phyloP scores from a whole-genome alignment of 306 rosid species.

The Betula pendula region DNA sequence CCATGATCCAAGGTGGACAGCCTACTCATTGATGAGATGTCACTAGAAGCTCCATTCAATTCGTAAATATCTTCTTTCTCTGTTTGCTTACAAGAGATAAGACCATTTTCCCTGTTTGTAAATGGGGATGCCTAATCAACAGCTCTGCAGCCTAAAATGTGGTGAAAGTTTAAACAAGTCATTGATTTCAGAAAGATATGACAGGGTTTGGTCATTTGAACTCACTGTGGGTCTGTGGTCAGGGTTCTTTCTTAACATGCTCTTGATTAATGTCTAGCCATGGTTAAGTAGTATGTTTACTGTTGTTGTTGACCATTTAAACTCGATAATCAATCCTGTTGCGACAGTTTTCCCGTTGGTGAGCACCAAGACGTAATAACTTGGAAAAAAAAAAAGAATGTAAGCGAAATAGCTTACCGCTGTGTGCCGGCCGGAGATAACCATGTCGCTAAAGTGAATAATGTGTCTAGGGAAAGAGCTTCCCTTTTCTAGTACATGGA shows the following conservation, averaged over 20 bases:
- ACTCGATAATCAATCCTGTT: no score
- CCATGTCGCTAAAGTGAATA: no score
- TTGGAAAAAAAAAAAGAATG: no score
- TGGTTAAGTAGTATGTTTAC: no score
- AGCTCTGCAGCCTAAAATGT: conserved; percentile 75
- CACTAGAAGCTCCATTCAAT: conserved; percentile 31
- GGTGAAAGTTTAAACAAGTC: conserved; percentile 19
- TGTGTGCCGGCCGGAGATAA: no score
- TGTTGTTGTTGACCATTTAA: no score
- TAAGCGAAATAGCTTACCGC: no score
- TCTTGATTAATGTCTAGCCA: conserved; percentile 80
- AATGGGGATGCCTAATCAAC: conserved; percentile 71
- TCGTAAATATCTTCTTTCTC: conserved; percentile 20
- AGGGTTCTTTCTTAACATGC: conserved; percentile 95
- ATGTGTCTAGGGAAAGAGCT: no score
- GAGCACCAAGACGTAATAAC: no score
- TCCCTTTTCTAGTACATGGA: no score
- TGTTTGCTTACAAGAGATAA: conserved; percentile 22
- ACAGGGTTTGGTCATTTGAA: conserved; percentile 25
- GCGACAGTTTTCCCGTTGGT: no score
- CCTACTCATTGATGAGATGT: conserved; percentile 23
- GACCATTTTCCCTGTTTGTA: conserved; percentile 50
- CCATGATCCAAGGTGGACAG: conserved; percentile 31
- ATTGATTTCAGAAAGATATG: conserved; percentile 15
- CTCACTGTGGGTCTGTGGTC: conserved; percentile 95